These are phyloP conservation scores for Russula foetens DNA, from an alignment of 768 basidiomycete genomes.

Conservation along the genomic window DNA sequence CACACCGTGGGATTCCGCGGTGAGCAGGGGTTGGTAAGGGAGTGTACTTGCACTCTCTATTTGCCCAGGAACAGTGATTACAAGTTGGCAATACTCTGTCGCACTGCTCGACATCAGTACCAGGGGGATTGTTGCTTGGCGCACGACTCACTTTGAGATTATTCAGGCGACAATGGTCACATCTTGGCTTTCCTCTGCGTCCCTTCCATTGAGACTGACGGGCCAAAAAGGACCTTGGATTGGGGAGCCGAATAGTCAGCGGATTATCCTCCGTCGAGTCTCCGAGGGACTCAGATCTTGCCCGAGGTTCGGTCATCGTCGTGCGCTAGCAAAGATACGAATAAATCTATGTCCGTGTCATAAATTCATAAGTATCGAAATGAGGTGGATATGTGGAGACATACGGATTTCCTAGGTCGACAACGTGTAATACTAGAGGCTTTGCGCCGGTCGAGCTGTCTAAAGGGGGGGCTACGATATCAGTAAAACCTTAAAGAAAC, in stretches of 20 bases:
- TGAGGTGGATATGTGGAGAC: background rate
- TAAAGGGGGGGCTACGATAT: slow-evolving; percentile 6
- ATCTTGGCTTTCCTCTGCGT: slow-evolving; percentile 64
- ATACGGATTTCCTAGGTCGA: slow-evolving; percentile 6
- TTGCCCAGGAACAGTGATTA: slow-evolving; percentile 63
- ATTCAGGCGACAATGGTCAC: slow-evolving; percentile 63
- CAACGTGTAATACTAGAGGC: background rate
- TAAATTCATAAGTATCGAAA: background rate
- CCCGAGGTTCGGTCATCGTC: slow-evolving; percentile 20
- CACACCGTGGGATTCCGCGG: slow-evolving; percentile 65
- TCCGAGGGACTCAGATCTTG: slow-evolving; percentile 26
- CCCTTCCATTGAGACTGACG: slow-evolving; percentile 71
- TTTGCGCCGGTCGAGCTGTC: slow-evolving; percentile 4
- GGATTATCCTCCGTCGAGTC: slow-evolving; percentile 30
- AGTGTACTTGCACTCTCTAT: slow-evolving; percentile 61
- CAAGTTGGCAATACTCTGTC: slow-evolving; percentile 63
- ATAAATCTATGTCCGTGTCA: background rate
- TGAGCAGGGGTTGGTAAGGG: slow-evolving; percentile 69
- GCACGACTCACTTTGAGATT: slow-evolving; percentile 54
- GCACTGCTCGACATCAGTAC: slow-evolving; percentile 37
- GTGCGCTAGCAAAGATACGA: background rate
- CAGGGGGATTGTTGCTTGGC: slow-evolving; percentile 1
- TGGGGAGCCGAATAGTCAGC: slow-evolving; percentile 61
- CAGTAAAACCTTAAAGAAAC: background rate
- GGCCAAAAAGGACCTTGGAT: slow-evolving; percentile 57